Conservation (phyloP, 2,329 filamentous ascomycete species). For the Xylaria sp. region DNA sequence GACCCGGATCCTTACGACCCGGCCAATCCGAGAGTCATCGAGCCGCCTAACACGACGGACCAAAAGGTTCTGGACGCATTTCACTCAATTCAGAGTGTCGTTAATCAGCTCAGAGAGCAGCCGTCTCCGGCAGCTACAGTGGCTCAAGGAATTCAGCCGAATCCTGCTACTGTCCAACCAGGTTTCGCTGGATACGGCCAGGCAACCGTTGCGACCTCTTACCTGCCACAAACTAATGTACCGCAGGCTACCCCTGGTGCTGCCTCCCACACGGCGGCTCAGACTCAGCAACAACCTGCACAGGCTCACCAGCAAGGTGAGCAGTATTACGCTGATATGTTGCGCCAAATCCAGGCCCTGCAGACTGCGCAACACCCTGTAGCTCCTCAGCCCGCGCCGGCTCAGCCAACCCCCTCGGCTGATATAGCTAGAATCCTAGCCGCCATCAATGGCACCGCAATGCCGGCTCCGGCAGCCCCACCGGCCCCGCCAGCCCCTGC, state of each 20-base stretch:
- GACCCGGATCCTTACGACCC: slow-evolving; percentile 38
- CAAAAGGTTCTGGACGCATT: slow-evolving; percentile 39
- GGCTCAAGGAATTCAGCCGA: slow-evolving; percentile 47
- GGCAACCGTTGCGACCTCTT: too few relatives aligned
- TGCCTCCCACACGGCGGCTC: slow-evolving; percentile 12
- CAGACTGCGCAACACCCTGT: slow-evolving; percentile 20
- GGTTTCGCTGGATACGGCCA: slow-evolving; percentile 49
- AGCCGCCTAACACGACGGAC: slow-evolving; percentile 40
- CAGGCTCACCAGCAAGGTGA: slow-evolving; percentile 19
- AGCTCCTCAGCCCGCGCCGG: slow-evolving; percentile 15
- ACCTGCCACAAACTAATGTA: too few relatives aligned
- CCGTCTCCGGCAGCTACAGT: slow-evolving; percentile 47
- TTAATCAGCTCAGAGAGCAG: slow-evolving; percentile 39
- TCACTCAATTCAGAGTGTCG: slow-evolving; percentile 39
- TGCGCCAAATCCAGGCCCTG: slow-evolving; percentile 27
- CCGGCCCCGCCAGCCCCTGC: slow-evolving; percentile 5
- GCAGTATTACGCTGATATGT: slow-evolving; percentile 21
- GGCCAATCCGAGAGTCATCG: slow-evolving; percentile 29
- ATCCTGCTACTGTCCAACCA: slow-evolving; percentile 43
- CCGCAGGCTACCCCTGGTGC: slow-evolving; percentile 8
- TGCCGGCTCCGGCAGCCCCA: slow-evolving; percentile 9
- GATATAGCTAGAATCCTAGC: slow-evolving; percentile 27
- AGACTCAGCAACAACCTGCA: slow-evolving; percentile 17
- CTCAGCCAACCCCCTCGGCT: slow-evolving; percentile 13
- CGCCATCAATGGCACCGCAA: slow-evolving; percentile 20